Evolutionary conservation across 2,329 filamentous ascomycete genomes (phyloP).

Genomic region (Ceratocystis colombiana): DNA sequence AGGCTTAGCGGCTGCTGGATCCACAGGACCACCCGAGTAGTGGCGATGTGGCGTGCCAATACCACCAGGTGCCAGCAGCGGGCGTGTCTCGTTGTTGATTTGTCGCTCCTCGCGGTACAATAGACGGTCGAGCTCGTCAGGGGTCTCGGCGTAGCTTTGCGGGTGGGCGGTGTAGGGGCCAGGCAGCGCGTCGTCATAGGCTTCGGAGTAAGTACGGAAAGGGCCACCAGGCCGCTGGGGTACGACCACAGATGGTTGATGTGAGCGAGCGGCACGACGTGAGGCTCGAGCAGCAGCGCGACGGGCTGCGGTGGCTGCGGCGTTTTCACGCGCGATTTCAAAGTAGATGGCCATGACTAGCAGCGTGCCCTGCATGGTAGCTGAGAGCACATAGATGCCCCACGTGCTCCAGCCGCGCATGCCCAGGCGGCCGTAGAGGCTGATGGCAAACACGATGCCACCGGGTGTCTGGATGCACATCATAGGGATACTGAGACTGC

Average conservation of each 20-base stretch:
- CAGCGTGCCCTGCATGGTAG: constrained; percentile 70
- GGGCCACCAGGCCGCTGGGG: constrained; percentile 34
- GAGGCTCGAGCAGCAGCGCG: constrained; percentile 31
- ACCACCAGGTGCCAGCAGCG: constrained; percentile 41
- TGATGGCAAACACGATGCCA: constrained; percentile 78
- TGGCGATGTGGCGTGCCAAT: constrained; percentile 38
- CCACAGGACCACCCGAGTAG: not conserved
- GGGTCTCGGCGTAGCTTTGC: constrained; percentile 43
- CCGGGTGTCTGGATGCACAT: constrained; percentile 97
- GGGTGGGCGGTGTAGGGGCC: constrained; percentile 45
- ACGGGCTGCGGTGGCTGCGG: constrained; percentile 29
- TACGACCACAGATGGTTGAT: constrained; percentile 18
- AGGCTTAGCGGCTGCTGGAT: not conserved
- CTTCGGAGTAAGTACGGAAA: constrained; percentile 40
- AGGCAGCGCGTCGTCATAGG: constrained; percentile 43
- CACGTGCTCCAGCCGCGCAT: constrained; percentile 86
- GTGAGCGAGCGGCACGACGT: constrained; percentile 28
- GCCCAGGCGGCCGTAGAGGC: constrained; percentile 69
- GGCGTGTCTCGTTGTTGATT: constrained; percentile 42
- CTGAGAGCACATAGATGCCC: constrained; percentile 83
- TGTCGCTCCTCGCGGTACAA: constrained; percentile 43
- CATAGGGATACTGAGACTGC: constrained; percentile 89
- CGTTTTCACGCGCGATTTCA: constrained; percentile 38
- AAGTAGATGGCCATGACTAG: constrained; percentile 74
- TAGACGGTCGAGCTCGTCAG: constrained; percentile 43